phyloP scores from a whole-genome alignment of 1,284 basidiomycete species.

The Takashimella koratensis region DNA sequence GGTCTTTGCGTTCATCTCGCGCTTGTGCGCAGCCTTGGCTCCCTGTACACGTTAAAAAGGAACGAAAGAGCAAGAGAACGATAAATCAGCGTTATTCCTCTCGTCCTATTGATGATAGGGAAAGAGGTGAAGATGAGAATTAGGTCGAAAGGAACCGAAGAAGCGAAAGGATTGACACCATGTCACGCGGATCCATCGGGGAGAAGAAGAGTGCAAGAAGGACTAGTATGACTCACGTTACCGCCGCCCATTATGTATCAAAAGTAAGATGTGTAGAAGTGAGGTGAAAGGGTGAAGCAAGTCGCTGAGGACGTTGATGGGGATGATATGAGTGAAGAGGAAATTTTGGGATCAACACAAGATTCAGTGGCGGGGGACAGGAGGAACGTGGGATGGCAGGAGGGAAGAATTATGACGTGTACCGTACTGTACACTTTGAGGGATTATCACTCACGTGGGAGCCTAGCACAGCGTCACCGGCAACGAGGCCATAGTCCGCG shows the following conservation, averaged over 20 bases:
- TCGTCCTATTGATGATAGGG: too few relatives aligned
- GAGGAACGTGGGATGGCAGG: too few relatives aligned
- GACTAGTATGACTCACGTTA: not conserved
- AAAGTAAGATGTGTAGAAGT: not conserved
- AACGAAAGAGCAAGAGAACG: too few relatives aligned
- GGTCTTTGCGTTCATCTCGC: conserved; percentile 34
- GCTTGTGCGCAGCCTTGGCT: conserved; percentile 43
- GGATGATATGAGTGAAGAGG: not conserved
- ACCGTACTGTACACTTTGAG: not conserved
- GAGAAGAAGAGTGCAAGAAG: too few relatives aligned
- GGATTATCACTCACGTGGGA: too few relatives aligned
- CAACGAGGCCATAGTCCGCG: not conserved
- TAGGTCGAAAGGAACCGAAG: too few relatives aligned
- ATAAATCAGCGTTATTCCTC: too few relatives aligned
- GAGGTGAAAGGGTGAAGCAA: not conserved
- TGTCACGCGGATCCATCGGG: too few relatives aligned
- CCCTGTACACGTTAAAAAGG: conserved; percentile 40
- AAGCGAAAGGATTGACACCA: too few relatives aligned
- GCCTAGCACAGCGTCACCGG: too few relatives aligned
- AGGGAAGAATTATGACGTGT: not conserved
- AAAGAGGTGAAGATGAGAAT: too few relatives aligned
- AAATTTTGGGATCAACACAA: not conserved
- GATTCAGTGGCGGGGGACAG: not conserved
- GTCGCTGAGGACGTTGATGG: not conserved
- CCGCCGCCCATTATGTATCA: not conserved